Evolutionary conservation across 306 rosid genomes (phyloP), one percentile per base, ranked within the genome.

Genomic region (Castanopsis chinensis): DNA sequence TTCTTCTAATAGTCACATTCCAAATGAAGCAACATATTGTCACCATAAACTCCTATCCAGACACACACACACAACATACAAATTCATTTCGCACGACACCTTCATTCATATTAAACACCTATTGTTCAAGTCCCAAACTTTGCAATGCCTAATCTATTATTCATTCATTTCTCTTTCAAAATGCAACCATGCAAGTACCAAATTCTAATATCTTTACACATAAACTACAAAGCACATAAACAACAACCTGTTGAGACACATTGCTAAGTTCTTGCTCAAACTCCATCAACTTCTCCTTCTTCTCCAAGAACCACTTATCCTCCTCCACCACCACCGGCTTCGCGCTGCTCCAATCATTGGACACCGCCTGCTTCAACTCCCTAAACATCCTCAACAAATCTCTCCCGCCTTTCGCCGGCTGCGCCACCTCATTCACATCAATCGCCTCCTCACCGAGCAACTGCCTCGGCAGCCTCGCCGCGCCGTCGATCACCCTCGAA

Each of bases 401-500:
- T 81, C 93, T 92, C 45, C 99, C 99, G 2, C 94, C 97, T 75
- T 71, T 95, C 0, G 94, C 97, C 1, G 96, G 97, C 83, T 94
- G 98, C 28, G 82, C 91, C 80, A 81, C 94, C 73, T 92, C 98
- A 28, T 78, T 88, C 28, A 19, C 72, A 8, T 67, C 72, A 21
- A 83, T 89, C 6, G 91, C 90, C 27, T 73, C 89, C 74, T 90
- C 78, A 13, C 89, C 87, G 11, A 95, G 80, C 83, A 95, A 72
- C 86, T 95, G 99, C 84, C 81, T 82, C 0, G 99, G 98, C 10
- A 95, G 87, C 80, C 85, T 93, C 80, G 86, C 93, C 1, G 98
- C 99, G 30, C 98, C 98, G 17, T 95, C 99, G 2, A 95, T 90
- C 98, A 95, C 88, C 79, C 98, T 82, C 5, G 99, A 95, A 1